phyloP scores from a whole-genome alignment of 2,329 filamentous ascomycete genomes.

The Lecanosticta acicola region DNA sequence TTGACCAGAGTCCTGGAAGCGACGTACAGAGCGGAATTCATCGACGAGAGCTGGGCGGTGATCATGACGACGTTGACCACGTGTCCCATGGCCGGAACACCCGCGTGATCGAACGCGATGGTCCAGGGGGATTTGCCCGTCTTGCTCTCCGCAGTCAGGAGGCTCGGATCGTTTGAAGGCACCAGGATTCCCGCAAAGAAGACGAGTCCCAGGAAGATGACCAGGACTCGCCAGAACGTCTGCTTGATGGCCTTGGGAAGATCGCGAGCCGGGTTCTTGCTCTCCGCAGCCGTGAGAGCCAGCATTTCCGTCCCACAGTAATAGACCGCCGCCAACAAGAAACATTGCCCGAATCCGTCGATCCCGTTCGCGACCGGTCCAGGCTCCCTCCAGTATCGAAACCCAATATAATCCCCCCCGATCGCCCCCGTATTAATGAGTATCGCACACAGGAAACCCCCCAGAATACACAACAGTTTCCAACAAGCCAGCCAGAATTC shows the following conservation, averaged over 20 bases:
- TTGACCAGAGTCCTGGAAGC: slow-evolving; percentile 67
- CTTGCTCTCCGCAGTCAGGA: slow-evolving; percentile 57
- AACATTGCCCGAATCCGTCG: slow-evolving; percentile 38
- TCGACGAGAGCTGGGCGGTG: slow-evolving; percentile 58
- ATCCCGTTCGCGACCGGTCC: slow-evolving; percentile 37
- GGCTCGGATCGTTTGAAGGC: slow-evolving; percentile 59
- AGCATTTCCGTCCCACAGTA: slow-evolving; percentile 51
- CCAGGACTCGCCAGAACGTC: slow-evolving; percentile 32
- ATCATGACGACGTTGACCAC: slow-evolving; percentile 77
- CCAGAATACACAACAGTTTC: slow-evolving; percentile 36
- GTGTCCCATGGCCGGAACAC: slow-evolving; percentile 66
- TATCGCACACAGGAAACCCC: slow-evolving; percentile 39
- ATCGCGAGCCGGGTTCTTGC: slow-evolving; percentile 46
- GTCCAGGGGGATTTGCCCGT: slow-evolving; percentile 67
- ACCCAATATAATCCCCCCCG: slow-evolving; percentile 26
- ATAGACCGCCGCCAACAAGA: slow-evolving; percentile 41
- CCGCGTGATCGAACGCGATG: slow-evolving; percentile 66
- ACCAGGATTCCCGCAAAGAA: slow-evolving; percentile 72
- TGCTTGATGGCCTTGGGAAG: slow-evolving; percentile 31
- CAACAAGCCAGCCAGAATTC: slow-evolving; percentile 43
- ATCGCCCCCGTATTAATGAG: slow-evolving; percentile 33
- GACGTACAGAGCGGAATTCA: slow-evolving; percentile 74
- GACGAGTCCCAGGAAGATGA: slow-evolving; percentile 64
- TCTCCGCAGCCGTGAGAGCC: slow-evolving; percentile 50
- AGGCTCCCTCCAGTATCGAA: slow-evolving; percentile 35